Percentiles rank a stretch among this genome's conserved stretches.
phyloP scores from a whole-genome alignment of 441 rosid genomes.

The Pelargonium cotyledonis region DNA sequence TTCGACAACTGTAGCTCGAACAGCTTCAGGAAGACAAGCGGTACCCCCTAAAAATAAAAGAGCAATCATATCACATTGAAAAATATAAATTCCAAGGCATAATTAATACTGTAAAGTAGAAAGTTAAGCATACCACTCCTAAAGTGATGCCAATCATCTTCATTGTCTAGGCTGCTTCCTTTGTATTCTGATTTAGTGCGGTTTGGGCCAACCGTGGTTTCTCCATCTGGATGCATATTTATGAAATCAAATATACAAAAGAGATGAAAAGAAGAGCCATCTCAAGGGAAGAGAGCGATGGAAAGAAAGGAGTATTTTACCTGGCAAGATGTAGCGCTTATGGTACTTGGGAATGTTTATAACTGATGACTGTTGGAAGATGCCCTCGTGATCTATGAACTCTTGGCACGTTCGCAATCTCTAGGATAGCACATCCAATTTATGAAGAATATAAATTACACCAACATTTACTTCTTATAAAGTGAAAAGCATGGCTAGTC shows the following conservation, averaged over 20 bases:
- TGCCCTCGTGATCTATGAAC: conserved; percentile 74
- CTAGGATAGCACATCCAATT: conserved; percentile 33
- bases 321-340: conserved; percentile 84
- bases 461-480: not conserved
- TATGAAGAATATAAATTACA: not conserved
- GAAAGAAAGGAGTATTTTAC: conserved; percentile 24
- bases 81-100: conserved; percentile 4
- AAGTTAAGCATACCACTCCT: conserved; percentile 45
- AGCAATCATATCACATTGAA: conserved; percentile 9
- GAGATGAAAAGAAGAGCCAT: not conserved
- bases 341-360: conserved; percentile 78
- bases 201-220: conserved; percentile 49
- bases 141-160: conserved; percentile 79
- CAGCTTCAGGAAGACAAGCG: conserved; percentile 41
- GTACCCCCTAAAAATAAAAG: conserved; percentile 10
- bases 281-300: not conserved
- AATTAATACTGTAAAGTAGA: conserved; percentile 1
- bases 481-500: not conserved
- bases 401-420: conserved; percentile 82
- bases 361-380: conserved; percentile 69
- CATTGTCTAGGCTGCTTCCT: conserved; percentile 76
- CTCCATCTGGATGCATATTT: conserved; percentile 53
- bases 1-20: conserved; percentile 68
- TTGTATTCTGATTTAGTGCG: conserved; percentile 50
- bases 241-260: conserved; percentile 1